Percentiles rank a stretch among this genome's conserved stretches.
Evolutionary conservation across 2,329 filamentous ascomycete genomes (phyloP).

Genomic region (Coleophoma cylindrospora): DNA sequence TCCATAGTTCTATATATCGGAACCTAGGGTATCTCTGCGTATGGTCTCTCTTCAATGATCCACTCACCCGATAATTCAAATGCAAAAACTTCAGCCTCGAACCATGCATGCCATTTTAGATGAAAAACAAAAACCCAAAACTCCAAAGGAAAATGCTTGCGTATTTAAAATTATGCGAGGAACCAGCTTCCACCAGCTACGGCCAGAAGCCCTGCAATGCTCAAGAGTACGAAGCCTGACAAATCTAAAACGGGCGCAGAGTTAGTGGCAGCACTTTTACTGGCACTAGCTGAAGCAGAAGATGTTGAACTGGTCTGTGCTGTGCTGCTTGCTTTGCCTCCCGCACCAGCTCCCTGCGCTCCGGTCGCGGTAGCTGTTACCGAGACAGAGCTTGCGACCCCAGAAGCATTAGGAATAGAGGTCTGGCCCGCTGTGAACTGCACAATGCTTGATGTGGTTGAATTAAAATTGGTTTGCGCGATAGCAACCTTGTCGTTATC

Average conservation of each 20-base stretch:
- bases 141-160: too few species aligned
- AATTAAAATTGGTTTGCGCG: slow-evolving; percentile 42
- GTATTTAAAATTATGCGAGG: neutral
- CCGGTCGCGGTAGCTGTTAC: slow-evolving; percentile 2
- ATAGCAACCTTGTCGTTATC: slow-evolving; percentile 45
- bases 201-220: slow-evolving; percentile 3
- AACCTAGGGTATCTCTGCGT: too few species aligned
- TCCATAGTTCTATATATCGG: too few species aligned
- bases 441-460: slow-evolving; percentile 17
- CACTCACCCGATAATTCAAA: too few species aligned
- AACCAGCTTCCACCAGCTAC: slow-evolving; percentile 3
- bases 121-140: too few species aligned
- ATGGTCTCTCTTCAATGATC: too few species aligned
- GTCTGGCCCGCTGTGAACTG: slow-evolving; percentile 2
- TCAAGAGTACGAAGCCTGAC: slow-evolving; percentile 1
- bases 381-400: neutral
- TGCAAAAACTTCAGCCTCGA: too few species aligned
- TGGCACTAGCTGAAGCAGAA: neutral
- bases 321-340: neutral
- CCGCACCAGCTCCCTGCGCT: neutral
- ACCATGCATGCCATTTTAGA: too few species aligned
- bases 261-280: slow-evolving; percentile 1
- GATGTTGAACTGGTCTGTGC: neutral
- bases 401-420: neutral
- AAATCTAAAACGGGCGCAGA: slow-evolving; percentile 4